Base-by-base conservation (phyloP, 2,329 filamentous ascomycete species). In the Blastomyces gilchristii region DNA sequence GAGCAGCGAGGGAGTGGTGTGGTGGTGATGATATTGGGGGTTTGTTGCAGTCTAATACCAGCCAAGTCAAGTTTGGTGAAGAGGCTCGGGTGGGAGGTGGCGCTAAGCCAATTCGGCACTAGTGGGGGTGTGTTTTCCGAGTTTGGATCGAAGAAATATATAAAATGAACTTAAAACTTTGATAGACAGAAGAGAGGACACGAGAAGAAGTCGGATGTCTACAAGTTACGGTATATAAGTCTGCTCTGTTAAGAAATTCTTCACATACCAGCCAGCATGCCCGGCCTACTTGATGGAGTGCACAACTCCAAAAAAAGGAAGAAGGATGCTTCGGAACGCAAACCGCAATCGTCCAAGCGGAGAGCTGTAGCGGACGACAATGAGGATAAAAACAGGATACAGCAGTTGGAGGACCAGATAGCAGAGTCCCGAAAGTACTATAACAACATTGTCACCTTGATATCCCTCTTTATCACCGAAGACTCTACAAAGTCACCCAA, bases 391-490 rank as follows among this genome's bases (percentile, higher is more conserved):
- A 74, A 79, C 63, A 83, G 85, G 66, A 89, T 96, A 64, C 77
- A 93, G 52, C 78, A 85, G 62, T 82, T 97, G 62, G 92, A 97
- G 77, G 81, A 85, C 66, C 87, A 89, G 63, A 91, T 97, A 62
- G 77, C 91, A 65, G 87, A 94, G 74, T 96, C 91, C 59, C 89
- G 86, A 71, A 90, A 91, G 75, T 85, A 96, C 76, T 96, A 95
- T 81, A 96, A 96, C 80, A 91, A 96, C 72, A 93, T 97, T 70
- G 82, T 85, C 8, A 84, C 82, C 12, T 78, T 97, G 47, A 79
- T 96, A 56, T 81, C 82, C 52, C 82, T 85, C 69, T 76, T 85
- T 49, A 73, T 82, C 70, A 78, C 77, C 45, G 77, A 78, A 37
- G 75, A 81, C 2, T 73, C 79, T 25, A 79, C 82, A 22, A 74